These are phyloP conservation scores for Pestalotiopsis sp. DNA, from an alignment of 2,329 filamentous ascomycete genomes.

Conservation along the genomic window DNA sequence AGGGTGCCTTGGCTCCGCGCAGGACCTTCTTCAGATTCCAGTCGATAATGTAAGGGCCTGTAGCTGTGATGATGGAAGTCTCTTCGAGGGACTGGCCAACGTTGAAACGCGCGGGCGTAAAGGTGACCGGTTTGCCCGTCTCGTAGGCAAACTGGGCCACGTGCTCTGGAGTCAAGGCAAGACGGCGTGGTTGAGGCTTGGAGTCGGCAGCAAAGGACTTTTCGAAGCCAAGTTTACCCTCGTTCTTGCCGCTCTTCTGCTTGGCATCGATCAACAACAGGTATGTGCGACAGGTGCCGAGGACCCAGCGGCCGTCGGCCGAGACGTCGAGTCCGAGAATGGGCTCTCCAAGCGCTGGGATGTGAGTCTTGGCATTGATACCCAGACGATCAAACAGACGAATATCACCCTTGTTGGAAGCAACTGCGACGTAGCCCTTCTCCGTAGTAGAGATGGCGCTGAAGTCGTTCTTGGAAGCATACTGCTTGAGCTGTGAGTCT, in stretches of 20 bases:
- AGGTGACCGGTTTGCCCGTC: constrained; percentile 81
- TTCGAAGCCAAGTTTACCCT: constrained; percentile 97
- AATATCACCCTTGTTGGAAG: constrained; percentile 96
- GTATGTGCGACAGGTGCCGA: constrained; percentile 93
- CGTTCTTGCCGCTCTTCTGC: constrained; percentile 92
- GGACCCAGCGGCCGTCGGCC: constrained; percentile 92
- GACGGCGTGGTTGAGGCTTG: constrained; percentile 89
- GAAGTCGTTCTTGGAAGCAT: constrained; percentile 96
- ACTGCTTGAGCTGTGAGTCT: constrained; percentile 91
- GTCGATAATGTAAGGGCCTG: constrained; percentile 93
- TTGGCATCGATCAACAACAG: constrained; percentile 89
- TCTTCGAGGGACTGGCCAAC: constrained; percentile 79
- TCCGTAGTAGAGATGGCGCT: constrained; percentile 92
- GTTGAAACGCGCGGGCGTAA: constrained; percentile 94
- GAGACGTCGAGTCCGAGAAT: constrained; percentile 95
- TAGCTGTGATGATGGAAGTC: constrained; percentile 95
- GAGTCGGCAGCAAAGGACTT: constrained; percentile 87
- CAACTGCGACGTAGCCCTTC: constrained; percentile 94
- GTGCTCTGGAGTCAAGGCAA: constrained; percentile 86
- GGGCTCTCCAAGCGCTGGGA: constrained; percentile 90
- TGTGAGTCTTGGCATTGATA: constrained; percentile 96
- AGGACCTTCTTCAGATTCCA: constrained; percentile 94
- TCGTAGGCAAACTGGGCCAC: constrained; percentile 98
- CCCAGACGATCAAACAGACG: constrained; percentile 94
- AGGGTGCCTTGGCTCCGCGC: constrained; percentile 79